These are phyloP conservation scores for Otatea glauca DNA, from an alignment of 176 grass and related monocot genomes.

Conservation along the genomic window DNA sequence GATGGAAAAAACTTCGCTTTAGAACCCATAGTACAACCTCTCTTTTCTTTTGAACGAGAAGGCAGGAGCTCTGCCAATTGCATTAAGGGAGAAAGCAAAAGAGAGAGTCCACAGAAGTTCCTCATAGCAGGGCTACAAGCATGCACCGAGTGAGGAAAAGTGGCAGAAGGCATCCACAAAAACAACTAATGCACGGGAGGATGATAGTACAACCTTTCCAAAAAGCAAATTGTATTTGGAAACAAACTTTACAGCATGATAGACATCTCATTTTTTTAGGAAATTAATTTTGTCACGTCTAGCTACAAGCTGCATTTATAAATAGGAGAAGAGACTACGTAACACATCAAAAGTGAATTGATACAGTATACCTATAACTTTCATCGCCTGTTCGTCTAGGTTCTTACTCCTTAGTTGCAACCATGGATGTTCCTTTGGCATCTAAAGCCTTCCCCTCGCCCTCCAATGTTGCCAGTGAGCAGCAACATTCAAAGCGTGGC, in stretches of 20 bases:
- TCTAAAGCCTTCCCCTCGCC: slow-evolving; percentile 36
- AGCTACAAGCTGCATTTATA: neutral
- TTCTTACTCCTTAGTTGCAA: neutral
- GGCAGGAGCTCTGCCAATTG: too few relatives aligned
- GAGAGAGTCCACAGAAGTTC: too few relatives aligned
- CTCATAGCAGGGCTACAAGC: too few relatives aligned
- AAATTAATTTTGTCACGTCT: neutral
- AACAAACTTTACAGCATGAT: slow-evolving; percentile 29
- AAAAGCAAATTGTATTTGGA: neutral
- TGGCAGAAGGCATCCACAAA: too few relatives aligned
- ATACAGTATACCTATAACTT: slow-evolving; percentile 7
- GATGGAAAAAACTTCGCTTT: neutral
- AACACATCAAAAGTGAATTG: neutral
- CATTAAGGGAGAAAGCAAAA: too few relatives aligned
- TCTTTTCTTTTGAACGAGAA: too few relatives aligned
- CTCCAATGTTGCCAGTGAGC: neutral
- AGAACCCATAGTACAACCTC: too few relatives aligned
- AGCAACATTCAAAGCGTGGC: neutral
- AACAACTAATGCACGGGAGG: too few relatives aligned
- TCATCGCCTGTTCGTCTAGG: neutral
- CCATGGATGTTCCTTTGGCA: slow-evolving; percentile 51
- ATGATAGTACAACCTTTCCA: neutral
- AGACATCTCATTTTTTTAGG: neutral
- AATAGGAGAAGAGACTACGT: neutral
- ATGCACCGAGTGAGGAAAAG: too few relatives aligned